A percentile compares a stretch with the other conserved stretches of the same genome.
These are phyloP conservation scores for Tulasnella sp. DNA, from an alignment of 768 basidiomycete genomes.

Conservation along the genomic window DNA sequence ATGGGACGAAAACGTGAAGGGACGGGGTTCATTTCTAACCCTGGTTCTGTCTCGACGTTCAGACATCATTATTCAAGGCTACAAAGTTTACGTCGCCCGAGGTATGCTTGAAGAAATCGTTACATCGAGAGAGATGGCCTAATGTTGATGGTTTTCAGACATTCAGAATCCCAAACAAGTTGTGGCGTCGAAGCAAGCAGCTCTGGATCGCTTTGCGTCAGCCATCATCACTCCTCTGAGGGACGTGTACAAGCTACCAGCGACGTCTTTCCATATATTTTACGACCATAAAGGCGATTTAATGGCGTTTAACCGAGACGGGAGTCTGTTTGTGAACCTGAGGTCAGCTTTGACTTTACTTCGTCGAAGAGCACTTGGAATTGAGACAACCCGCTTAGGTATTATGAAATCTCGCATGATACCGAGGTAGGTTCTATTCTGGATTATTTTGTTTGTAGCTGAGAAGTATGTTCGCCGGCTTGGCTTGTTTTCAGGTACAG, in stretches of 20 bases:
- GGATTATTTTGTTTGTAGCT: not conserved
- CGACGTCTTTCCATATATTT: slow-evolving; percentile 80
- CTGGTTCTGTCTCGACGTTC: not conserved
- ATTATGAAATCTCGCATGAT: slow-evolving; percentile 86
- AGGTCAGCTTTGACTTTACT: not conserved
- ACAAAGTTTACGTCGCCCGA: slow-evolving; percentile 49
- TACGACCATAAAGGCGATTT: slow-evolving; percentile 76
- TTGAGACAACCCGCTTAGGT: slow-evolving; percentile 47
- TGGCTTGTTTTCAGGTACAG: slow-evolving; percentile 52
- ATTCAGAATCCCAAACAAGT: slow-evolving; percentile 56
- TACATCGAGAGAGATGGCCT: not conserved
- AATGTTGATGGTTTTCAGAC: slow-evolving; percentile 49
- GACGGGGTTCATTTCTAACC: not conserved
- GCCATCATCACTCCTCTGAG: slow-evolving; percentile 64
- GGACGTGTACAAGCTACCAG: slow-evolving; percentile 71
- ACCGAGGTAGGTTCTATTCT: slow-evolving; percentile 38
- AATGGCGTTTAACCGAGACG: slow-evolving; percentile 92
- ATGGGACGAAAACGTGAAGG: slow-evolving; percentile 35
- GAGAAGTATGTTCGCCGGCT: too few relatives aligned
- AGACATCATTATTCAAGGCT: slow-evolving; percentile 32
- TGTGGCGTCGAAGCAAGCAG: slow-evolving; percentile 54
- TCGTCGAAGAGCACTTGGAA: not conserved
- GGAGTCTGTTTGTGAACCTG: slow-evolving; percentile 85
- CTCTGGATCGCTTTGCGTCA: slow-evolving; percentile 73
- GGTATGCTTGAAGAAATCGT: slow-evolving; percentile 48